phyloP scores from a whole-genome alignment of 306 rosid genomes.

The Glycine tomentella region DNA sequence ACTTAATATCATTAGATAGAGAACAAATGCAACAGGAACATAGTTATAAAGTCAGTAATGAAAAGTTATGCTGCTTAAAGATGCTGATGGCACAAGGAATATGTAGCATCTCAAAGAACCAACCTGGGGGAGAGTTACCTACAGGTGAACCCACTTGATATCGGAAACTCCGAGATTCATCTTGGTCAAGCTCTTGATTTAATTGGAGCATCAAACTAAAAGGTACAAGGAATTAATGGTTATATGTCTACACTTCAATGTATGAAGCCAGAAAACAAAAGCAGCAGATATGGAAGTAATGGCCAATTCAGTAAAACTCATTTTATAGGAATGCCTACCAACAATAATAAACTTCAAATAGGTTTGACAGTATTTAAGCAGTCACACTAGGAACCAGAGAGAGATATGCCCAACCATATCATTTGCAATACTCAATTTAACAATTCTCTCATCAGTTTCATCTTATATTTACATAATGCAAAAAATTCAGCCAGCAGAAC shows the following conservation, averaged over 20 bases:
- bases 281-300: background rate
- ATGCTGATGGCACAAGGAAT: constrained; percentile 23
- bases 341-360: constrained; percentile 26
- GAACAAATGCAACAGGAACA: constrained; percentile 41
- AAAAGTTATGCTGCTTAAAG: constrained; percentile 19
- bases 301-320: background rate
- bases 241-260: constrained; percentile 6
- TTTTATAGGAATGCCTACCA: constrained; percentile 2
- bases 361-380: constrained; percentile 11
- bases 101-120: constrained; percentile 44
- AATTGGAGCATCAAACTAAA: constrained; percentile 89
- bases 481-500: constrained; percentile 9
- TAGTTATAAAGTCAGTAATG: constrained; percentile 4
- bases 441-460: constrained; percentile 23
- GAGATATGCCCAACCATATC: background rate
- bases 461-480: constrained; percentile 11
- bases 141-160: constrained; percentile 90
- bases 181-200: constrained; percentile 96
- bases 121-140: constrained; percentile 95
- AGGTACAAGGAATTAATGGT: constrained; percentile 39
- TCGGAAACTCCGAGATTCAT: constrained; percentile 76
- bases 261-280: constrained; percentile 32
- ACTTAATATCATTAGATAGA: constrained; percentile 39
- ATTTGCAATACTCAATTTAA: constrained; percentile 10
- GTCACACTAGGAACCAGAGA: constrained; percentile 6